Base-by-base conservation (phyloP, 228 moss, liverwort and hornwort species). In the Sphagnum magellanicum region DNA sequence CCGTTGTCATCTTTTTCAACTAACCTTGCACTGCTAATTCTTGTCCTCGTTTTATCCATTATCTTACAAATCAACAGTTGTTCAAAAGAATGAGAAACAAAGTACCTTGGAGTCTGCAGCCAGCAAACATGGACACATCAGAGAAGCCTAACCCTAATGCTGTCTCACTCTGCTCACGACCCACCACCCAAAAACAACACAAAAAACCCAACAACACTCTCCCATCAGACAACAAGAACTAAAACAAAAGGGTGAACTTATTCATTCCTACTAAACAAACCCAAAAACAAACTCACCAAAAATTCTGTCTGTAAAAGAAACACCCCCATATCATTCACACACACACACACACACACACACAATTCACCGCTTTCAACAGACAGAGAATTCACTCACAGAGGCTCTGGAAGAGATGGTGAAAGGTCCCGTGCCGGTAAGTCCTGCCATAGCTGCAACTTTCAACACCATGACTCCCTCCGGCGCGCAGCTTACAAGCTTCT, bases 61-160 rank as follows among this genome's bases (percentile, higher is more conserved):
- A 32, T 32, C 32, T 32, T 32, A 32, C 32, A 32, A 32, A 32
- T 3, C 32, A 32, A 32, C 32, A 32, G 50, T 49, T 32, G 11
- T 8, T 50, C 17, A 51, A 49, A 4, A 48, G 15, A 16, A 13
- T 5, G 6, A 17, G 49, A 9, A 64, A 47, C 10, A 8, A 6
- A 65, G 50, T 52, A 92, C 92, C 92, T 85, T 82, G 85, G 49
- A 88, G 67, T 51, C 82, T 90, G 78, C 79, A 82, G 13, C 88
- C 90, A 52, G 85, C 85, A 66, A 84, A 84, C 65, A 79, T 78
- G 60, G 76, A 49, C 79, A 79, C 82, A 61, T 92, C 92, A 79
- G 79, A 61, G 16, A 85, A 74, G 67, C 78, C 66, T 32, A 32
- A 32, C 32, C 32, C 32, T 69, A 82, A 68, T 50, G 74, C 80